Evolutionary conservation across 768 basidiomycete genomes (phyloP).

Genomic region (Naganishia vaughanmartiniae): DNA sequence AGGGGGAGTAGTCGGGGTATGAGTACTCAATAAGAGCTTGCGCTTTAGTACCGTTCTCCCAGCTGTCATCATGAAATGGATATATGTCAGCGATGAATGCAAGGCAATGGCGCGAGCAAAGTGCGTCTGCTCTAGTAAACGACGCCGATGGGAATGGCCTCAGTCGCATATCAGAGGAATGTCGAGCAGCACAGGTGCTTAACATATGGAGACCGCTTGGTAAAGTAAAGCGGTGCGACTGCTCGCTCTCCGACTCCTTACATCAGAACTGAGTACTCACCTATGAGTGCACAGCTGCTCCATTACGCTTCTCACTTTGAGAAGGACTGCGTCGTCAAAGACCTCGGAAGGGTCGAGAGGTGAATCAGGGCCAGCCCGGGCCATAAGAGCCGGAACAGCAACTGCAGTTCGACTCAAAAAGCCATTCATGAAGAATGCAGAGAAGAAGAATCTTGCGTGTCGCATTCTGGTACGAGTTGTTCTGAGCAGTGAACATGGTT

Average conservation of each 20-base stretch:
- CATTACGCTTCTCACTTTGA: constrained; percentile 44
- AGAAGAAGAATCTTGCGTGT: background rate
- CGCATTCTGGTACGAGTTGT: background rate
- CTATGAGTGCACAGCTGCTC: constrained; percentile 37
- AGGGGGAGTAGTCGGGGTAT: constrained; percentile 44
- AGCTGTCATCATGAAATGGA: background rate
- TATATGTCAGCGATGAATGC: background rate
- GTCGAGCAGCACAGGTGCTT: no score
- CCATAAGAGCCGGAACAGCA: background rate
- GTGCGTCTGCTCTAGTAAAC: no score
- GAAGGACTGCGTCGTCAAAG: constrained; percentile 29
- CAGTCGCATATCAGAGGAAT: no score
- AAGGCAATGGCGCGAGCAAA: background rate
- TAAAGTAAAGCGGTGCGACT: no score
- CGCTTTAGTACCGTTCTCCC: constrained; percentile 39
- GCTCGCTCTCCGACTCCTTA: no score
- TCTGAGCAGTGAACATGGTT: no score
- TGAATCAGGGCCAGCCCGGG: background rate
- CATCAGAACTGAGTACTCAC: constrained; percentile 30
- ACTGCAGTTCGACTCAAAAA: background rate
- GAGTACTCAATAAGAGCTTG: constrained; percentile 45
- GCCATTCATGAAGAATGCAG: background rate
- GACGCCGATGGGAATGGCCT: no score
- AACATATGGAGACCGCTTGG: no score
- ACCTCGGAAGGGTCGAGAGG: background rate